Percentiles rank a stretch among this genome's conserved stretches.
phyloP scores from a whole-genome alignment of 23 red algal genomes.

The Gracilaria vermiculophylla region DNA sequence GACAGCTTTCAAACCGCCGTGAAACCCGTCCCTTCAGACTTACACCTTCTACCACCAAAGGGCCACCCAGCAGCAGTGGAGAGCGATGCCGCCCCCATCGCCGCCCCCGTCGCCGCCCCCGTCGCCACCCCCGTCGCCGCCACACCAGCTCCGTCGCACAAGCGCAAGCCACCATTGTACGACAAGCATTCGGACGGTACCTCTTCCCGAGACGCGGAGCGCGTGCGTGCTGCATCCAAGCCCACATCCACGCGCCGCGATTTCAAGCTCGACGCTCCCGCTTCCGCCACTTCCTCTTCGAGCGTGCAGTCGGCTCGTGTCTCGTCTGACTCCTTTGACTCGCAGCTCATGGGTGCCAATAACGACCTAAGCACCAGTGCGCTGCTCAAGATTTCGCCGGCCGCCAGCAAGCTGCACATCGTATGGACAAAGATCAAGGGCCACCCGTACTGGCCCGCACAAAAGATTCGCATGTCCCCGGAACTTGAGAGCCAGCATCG shows the following conservation, averaged over 20 bases:
- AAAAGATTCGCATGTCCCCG: conserved; percentile 19
- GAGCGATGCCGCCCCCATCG: background rate
- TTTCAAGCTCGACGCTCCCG: background rate
- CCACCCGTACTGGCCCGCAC: conserved; percentile 70
- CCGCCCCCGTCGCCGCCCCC: background rate
- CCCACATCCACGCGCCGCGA: background rate
- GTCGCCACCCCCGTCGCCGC: background rate
- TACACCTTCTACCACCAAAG: too few species aligned
- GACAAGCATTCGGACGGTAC: background rate
- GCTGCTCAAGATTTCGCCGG: conserved; percentile 15
- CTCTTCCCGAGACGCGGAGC: background rate
- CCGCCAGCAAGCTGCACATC: conserved; percentile 2
- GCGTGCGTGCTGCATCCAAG: background rate
- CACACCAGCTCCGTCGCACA: background rate
- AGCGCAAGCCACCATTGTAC: background rate
- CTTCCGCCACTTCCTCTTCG: background rate
- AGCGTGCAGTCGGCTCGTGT: background rate
- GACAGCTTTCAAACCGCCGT: too few species aligned
- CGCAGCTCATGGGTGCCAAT: background rate
- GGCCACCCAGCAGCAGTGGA: background rate
- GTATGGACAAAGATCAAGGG: conserved; percentile 82
- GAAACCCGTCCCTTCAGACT: too few species aligned
- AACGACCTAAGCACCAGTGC: conserved; percentile 30
- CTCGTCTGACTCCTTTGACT: background rate
- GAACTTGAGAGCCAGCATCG: conserved; percentile 9